These are phyloP conservation scores for Clitopilus passeckerianus DNA, from an alignment of 768 basidiomycete species.

Conservation along the genomic window DNA sequence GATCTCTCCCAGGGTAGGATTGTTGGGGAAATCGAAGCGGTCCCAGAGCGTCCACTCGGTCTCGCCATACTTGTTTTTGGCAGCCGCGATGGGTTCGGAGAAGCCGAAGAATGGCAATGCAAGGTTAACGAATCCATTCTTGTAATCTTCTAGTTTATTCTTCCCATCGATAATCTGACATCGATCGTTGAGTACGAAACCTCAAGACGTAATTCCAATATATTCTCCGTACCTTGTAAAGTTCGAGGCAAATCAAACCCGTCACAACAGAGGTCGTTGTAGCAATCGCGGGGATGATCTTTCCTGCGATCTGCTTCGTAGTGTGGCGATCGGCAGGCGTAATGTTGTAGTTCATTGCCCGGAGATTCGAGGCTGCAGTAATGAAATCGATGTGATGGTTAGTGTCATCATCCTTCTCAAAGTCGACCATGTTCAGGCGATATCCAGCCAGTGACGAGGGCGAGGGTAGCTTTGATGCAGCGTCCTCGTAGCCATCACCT, in stretches of 20 bases:
- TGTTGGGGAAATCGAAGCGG: constrained; percentile 86
- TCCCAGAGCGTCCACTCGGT: constrained; percentile 99
- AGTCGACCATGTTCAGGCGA: constrained; percentile 90
- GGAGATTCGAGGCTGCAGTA: constrained; percentile 94
- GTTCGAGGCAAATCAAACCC: constrained; percentile 92
- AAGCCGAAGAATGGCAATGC: constrained; percentile 99
- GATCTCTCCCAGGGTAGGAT: constrained; percentile 86
- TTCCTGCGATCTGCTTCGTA: constrained; percentile 97
- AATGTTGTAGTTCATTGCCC: constrained; percentile 94
- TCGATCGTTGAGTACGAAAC: neutral
- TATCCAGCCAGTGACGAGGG: constrained; percentile 96
- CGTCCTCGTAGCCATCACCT: constrained; percentile 52
- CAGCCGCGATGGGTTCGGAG: constrained; percentile 91
- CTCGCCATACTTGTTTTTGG: constrained; percentile 82
- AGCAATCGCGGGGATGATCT: constrained; percentile 99
- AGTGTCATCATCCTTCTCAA: constrained; percentile 98
- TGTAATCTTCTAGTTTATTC: constrained; percentile 89
- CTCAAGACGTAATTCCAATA: neutral
- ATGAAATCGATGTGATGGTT: constrained; percentile 99
- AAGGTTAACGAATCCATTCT: constrained; percentile 98
- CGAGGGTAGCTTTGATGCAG: constrained; percentile 70
- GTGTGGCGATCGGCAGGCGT: constrained; percentile 80
- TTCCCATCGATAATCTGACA: constrained; percentile 90
- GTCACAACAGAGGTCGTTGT: constrained; percentile 95
- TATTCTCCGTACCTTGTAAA: constrained; percentile 78